These are phyloP conservation scores for Populus pruinosa DNA, from an alignment of 345 rosid species.

Conservation along the genomic window DNA sequence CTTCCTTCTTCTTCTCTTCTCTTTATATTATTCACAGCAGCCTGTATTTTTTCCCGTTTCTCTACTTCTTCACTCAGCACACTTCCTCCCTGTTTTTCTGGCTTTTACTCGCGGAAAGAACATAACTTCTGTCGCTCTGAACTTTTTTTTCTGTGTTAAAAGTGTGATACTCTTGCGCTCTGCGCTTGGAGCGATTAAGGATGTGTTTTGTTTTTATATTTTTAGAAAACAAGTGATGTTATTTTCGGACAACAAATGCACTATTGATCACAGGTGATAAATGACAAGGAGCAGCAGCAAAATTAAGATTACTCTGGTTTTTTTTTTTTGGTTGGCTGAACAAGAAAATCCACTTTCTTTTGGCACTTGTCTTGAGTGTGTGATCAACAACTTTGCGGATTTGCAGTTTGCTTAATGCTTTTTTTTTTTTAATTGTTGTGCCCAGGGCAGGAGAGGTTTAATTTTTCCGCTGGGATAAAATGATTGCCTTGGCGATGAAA, in stretches of 20 bases:
- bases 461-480: slow-evolving; percentile 11
- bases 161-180: neutral
- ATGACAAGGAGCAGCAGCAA: neutral
- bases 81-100: neutral
- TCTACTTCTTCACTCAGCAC: neutral
- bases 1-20: neutral
- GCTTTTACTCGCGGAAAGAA: too few species aligned
- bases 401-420: neutral
- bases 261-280: neutral
- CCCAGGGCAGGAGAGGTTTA: neutral
- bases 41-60: neutral
- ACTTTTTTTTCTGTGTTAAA: too few species aligned
- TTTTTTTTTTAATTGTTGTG: neutral
- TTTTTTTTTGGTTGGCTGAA: neutral
- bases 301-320: neutral
- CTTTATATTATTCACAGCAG: neutral
- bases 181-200: neutral
- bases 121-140: too few species aligned
- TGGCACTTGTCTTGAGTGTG: neutral
- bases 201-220: neutral
- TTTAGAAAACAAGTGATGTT: neutral
- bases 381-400: neutral
- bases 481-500: slow-evolving; percentile 11
- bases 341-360: neutral
- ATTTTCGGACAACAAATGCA: neutral